phyloP scores from a whole-genome alignment of 306 rosid genomes.

The Benincasa hispida region DNA sequence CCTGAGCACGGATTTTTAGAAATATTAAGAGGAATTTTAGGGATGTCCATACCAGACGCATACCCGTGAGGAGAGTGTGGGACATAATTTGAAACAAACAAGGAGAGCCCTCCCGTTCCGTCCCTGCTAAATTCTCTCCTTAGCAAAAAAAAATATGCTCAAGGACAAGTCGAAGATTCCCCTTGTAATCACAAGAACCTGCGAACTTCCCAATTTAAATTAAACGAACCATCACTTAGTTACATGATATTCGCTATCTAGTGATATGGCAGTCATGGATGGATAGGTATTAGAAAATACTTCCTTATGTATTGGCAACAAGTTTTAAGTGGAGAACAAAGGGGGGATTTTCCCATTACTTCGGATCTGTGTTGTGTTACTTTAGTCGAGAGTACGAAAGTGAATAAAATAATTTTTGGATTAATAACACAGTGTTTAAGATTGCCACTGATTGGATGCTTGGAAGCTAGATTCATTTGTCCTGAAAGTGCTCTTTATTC shows the following conservation, averaged over 20 bases:
- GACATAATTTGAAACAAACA: not conserved
- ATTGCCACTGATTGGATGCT: not conserved
- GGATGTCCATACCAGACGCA: not conserved
- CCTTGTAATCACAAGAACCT: not conserved
- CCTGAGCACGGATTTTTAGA: not conserved
- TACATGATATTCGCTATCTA: not conserved
- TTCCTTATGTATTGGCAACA: not conserved
- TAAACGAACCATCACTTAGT: not conserved
- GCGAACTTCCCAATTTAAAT: too few species aligned
- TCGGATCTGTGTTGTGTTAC: not conserved
- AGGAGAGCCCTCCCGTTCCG: not conserved
- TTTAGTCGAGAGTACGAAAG: not conserved
- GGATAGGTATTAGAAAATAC: not conserved
- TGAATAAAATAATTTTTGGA: not conserved
- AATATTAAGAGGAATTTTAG: not conserved
- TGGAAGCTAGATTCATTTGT: not conserved
- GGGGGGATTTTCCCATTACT: not conserved
- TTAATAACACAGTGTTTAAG: not conserved
- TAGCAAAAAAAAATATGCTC: not conserved
- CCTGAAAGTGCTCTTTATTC: not conserved
- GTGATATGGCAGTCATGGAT: not conserved
- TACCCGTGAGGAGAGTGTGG: not conserved
- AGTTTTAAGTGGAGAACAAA: not conserved
- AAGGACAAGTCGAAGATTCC: not conserved
- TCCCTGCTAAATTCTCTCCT: not conserved